Percentiles rank a stretch among this genome's conserved stretches.
Conservation (phyloP, 768 basidiomycete genomes). For the Tephrocybe sp. region DNA sequence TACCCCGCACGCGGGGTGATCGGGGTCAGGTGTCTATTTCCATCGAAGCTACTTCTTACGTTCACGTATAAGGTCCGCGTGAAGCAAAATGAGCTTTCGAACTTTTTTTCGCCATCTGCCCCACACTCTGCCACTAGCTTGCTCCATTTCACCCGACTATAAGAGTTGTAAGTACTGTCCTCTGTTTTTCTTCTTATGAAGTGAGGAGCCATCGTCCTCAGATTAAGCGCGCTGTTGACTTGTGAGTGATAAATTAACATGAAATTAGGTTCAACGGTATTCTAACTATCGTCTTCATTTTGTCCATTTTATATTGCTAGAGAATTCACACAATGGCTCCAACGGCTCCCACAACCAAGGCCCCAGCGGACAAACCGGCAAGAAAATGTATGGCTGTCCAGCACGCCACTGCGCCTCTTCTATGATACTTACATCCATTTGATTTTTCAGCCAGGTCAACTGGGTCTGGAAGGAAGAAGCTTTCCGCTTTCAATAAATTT, state of each 20-base stretch:
- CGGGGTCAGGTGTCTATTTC: conserved; percentile 35
- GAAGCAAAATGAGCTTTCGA: conserved; percentile 42
- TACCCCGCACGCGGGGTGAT: conserved; percentile 26
- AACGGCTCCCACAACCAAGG: conserved; percentile 33
- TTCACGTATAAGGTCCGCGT: conserved; percentile 59
- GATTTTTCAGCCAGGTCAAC: conserved; percentile 44
- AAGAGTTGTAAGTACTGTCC: conserved; percentile 4
- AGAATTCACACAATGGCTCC: conserved; percentile 35
- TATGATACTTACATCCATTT: conserved; percentile 16
- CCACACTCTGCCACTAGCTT: conserved; percentile 15
- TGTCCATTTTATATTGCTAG: background rate
- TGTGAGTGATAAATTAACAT: background rate
- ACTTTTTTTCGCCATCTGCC: conserved; percentile 41
- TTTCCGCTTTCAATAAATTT: conserved; percentile 77
- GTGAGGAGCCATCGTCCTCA: background rate
- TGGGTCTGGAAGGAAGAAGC: conserved; percentile 51
- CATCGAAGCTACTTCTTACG: conserved; percentile 44
- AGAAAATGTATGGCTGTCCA: conserved; percentile 51
- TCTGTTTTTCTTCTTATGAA: background rate
- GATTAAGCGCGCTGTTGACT: conserved; percentile 21
- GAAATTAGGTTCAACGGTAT: background rate
- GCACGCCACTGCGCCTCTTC: conserved; percentile 1
- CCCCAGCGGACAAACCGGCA: conserved; percentile 42
- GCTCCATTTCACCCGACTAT: conserved; percentile 8
- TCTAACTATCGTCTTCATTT: background rate